Evolutionary conservation across 345 rosid species (phyloP).

Genomic region (Aurinia saxatilis): DNA sequence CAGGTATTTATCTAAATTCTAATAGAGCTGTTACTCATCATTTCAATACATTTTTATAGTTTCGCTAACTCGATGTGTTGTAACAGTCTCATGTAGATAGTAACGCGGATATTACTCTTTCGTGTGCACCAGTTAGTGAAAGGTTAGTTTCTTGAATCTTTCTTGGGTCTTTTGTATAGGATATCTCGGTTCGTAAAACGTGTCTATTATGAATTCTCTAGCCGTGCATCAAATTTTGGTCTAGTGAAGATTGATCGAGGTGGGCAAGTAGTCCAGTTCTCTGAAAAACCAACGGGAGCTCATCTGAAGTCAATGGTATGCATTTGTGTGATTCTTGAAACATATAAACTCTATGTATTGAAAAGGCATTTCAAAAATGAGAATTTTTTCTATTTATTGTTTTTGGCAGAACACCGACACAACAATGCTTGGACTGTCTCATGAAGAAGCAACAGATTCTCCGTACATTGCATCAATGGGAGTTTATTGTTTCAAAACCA

Average conservation of each 20-base stretch:
- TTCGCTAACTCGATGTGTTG: too few relatives aligned
- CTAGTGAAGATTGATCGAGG: conserved; percentile 66
- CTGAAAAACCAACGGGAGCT: conserved; percentile 77
- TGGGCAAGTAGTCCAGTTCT: conserved; percentile 61
- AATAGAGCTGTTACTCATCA: too few relatives aligned
- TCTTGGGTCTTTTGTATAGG: too few relatives aligned
- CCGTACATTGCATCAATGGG: conserved; percentile 97
- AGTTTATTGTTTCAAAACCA: conserved; percentile 76
- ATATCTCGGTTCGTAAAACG: conserved; percentile 11
- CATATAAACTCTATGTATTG: too few relatives aligned
- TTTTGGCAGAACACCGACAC: too few relatives aligned
- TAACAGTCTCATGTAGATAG: conserved; percentile 73
- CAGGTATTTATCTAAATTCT: too few relatives aligned
- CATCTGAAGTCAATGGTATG: conserved; percentile 78
- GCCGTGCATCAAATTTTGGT: conserved; percentile 92
- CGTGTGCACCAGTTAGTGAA: conserved; percentile 60
- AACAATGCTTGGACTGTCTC: conserved; percentile 57
- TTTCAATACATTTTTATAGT: too few relatives aligned
- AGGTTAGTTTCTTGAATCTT: conserved; percentile 38
- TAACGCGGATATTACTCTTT: conserved; percentile 80
- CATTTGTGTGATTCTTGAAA: too few relatives aligned
- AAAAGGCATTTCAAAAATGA: too few relatives aligned
- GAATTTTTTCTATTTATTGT: too few relatives aligned
- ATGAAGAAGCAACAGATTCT: conserved; percentile 47
- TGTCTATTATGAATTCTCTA: conserved; percentile 26